Conservation (phyloP, 176 grass and related monocot species). For the Hordeum vulgare region DNA sequence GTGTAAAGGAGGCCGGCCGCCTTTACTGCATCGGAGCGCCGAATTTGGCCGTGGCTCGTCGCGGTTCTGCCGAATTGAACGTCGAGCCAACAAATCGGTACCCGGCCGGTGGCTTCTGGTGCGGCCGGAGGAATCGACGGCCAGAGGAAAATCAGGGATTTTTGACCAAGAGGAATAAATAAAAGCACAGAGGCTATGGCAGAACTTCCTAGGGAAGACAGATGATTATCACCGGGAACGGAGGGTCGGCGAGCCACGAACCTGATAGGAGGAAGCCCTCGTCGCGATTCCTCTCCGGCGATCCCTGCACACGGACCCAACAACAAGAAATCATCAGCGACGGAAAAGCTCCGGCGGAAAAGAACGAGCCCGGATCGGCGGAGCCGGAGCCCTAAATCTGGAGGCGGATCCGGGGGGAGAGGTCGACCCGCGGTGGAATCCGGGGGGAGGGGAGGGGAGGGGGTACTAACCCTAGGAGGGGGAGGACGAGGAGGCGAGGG, state of each 20-base stretch:
- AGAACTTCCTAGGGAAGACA: not conserved
- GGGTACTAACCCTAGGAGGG: slow-evolving; percentile 28
- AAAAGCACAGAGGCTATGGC: not conserved
- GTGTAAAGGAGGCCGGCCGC: slow-evolving; percentile 16
- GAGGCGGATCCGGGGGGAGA: not conserved
- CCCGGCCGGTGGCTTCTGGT: not conserved
- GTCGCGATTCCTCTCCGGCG: slow-evolving; percentile 40
- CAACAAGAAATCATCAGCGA: not conserved
- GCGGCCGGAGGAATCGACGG: not conserved
- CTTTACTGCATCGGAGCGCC: slow-evolving; percentile 11
- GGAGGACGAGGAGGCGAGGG: slow-evolving; percentile 32
- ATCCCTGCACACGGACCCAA: slow-evolving; percentile 37
- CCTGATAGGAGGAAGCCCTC: slow-evolving; percentile 19
- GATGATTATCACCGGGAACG: not conserved
- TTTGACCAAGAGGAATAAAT: not conserved
- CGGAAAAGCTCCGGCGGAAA: not conserved
- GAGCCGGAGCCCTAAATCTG: not conserved
- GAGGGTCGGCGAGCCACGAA: not conserved
- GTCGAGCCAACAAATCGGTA: not conserved
- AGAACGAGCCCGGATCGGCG: not conserved
- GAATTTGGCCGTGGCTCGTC: not conserved
- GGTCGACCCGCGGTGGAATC: slow-evolving; percentile 14
- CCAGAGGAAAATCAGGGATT: not conserved
- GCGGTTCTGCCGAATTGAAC: not conserved
- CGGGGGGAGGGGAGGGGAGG: not conserved